phyloP scores from a whole-genome alignment of 2,329 filamentous ascomycete genomes.

The Allantophomopsis cytisporea region DNA sequence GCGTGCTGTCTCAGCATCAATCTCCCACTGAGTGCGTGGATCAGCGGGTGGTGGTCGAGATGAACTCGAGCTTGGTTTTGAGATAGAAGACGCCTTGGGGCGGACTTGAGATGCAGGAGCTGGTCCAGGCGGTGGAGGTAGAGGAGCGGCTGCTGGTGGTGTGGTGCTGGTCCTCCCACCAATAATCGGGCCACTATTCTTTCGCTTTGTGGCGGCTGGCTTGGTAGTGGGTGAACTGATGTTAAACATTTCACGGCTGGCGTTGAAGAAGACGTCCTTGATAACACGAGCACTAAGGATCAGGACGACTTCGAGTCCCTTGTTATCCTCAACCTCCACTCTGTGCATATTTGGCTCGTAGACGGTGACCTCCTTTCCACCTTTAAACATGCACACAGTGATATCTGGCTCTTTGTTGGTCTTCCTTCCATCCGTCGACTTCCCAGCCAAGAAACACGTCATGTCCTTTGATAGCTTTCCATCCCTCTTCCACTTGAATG shows the following conservation, averaged over 20 bases:
- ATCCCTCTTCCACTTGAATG: conserved; percentile 84
- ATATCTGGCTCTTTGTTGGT: conserved; percentile 91
- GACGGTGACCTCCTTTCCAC: conserved; percentile 58
- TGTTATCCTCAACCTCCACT: conserved; percentile 86
- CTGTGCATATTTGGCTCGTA: conserved; percentile 88
- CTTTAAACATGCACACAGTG: conserved; percentile 76
- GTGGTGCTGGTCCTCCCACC: conserved; percentile 5
- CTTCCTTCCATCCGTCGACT: conserved; percentile 51
- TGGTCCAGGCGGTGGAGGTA: conserved; percentile 2
- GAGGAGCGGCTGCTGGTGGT: conserved; percentile 5
- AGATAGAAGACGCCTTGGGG: conserved; percentile 7
- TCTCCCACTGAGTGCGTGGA: conserved; percentile 23
- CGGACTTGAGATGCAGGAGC: conserved; percentile 2
- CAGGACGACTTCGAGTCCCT: conserved; percentile 79
- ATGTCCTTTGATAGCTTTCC: conserved; percentile 76
- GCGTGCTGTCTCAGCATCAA: conserved; percentile 68
- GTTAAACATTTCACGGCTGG: conserved; percentile 68
- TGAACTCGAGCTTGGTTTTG: conserved; percentile 3
- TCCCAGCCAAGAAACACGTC: conserved; percentile 77
- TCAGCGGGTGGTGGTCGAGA: conserved; percentile 12
- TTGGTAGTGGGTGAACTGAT: conserved; percentile 32
- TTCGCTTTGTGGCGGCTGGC: conserved; percentile 8
- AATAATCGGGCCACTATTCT: conserved; percentile 14
- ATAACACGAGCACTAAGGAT: conserved; percentile 49
- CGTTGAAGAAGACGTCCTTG: conserved; percentile 48